A percentile compares a stretch with the other conserved stretches of the same genome.
Evolutionary conservation across 202 grass and related monocot genomes (phyloP).

Genomic region (Setaria italica): DNA sequence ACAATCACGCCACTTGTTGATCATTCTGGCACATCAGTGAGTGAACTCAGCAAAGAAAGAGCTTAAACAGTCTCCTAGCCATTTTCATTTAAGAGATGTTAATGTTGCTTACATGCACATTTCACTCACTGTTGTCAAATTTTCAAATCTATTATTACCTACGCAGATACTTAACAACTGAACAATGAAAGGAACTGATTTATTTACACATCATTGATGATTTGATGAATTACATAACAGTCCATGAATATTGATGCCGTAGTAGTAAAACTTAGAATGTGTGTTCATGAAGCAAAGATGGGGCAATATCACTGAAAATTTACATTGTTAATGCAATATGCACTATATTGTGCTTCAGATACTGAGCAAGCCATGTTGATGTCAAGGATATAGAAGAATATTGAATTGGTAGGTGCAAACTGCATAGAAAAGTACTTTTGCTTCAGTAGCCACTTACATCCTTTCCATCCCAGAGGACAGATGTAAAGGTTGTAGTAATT

Average conservation of each 20-base stretch:
- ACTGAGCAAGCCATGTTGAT: slow-evolving; percentile 28
- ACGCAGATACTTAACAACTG: neutral
- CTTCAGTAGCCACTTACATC: neutral
- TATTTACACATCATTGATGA: neutral
- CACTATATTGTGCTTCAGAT: neutral
- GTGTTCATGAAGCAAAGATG: slow-evolving; percentile 11
- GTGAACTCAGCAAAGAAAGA: neutral
- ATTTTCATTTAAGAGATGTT: neutral
- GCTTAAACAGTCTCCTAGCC: neutral
- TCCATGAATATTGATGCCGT: neutral
- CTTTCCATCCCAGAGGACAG: slow-evolving; percentile 23
- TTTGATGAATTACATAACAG: neutral
- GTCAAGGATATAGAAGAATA: slow-evolving; percentile 19
- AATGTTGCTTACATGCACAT: slow-evolving; percentile 10
- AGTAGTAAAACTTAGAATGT: slow-evolving; percentile 11
- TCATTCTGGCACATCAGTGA: neutral
- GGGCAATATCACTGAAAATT: slow-evolving; percentile 18
- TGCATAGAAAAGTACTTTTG: neutral
- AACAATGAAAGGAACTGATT: neutral
- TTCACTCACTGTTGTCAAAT: neutral
- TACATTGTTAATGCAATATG: neutral
- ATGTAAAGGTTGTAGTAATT: neutral
- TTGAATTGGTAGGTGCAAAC: slow-evolving; percentile 12
- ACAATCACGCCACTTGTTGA: neutral
- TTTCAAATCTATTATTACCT: neutral